These are phyloP conservation scores for Candida pseudoviswanathii DNA, from an alignment of 1,139 yeast species.

Conservation along the genomic window DNA sequence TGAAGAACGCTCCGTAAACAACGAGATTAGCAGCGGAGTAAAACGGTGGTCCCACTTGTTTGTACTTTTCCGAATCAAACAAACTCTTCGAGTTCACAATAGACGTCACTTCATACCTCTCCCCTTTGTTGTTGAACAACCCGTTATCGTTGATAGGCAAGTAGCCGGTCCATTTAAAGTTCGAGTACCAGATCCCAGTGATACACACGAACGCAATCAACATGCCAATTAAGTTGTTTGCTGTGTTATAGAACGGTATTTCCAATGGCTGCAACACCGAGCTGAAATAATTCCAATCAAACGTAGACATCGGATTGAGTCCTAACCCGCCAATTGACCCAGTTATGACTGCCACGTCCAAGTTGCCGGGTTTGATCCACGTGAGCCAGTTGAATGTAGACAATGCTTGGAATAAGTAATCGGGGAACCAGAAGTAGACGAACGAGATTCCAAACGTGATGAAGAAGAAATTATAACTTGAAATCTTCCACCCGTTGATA, in stretches of 20 bases:
- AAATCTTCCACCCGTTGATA: constrained; percentile 41
- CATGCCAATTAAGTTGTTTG: constrained; percentile 44
- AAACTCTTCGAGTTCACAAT: constrained; percentile 41
- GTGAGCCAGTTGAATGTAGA: constrained; percentile 41
- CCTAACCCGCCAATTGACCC: constrained; percentile 61
- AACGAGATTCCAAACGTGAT: constrained; percentile 25
- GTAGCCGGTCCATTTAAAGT: constrained; percentile 52
- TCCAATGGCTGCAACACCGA: constrained; percentile 28
- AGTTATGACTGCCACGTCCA: constrained; percentile 51
- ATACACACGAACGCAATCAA: constrained; percentile 43
- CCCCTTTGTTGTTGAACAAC: constrained; percentile 49
- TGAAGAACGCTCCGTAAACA: constrained; percentile 58
- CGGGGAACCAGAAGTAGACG: constrained; percentile 38
- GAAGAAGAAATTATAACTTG: constrained; percentile 35
- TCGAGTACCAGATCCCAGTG: constrained; percentile 50
- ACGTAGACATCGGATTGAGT: constrained; percentile 54
- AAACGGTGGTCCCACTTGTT: constrained; percentile 49
- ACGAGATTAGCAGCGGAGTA: constrained; percentile 46
- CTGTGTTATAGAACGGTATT: constrained; percentile 50
- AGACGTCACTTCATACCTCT: constrained; percentile 38
- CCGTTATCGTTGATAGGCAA: constrained; percentile 55
- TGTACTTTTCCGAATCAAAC: constrained; percentile 39
- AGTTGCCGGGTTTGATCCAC: constrained; percentile 37
- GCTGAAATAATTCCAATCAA: constrained; percentile 49
- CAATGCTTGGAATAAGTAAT: constrained; percentile 33